Evolutionary conservation across 2,329 filamentous ascomycete genomes (phyloP), one percentile per base, ranked within the genome.

Genomic region (Tolypocladium endophyticum): DNA sequence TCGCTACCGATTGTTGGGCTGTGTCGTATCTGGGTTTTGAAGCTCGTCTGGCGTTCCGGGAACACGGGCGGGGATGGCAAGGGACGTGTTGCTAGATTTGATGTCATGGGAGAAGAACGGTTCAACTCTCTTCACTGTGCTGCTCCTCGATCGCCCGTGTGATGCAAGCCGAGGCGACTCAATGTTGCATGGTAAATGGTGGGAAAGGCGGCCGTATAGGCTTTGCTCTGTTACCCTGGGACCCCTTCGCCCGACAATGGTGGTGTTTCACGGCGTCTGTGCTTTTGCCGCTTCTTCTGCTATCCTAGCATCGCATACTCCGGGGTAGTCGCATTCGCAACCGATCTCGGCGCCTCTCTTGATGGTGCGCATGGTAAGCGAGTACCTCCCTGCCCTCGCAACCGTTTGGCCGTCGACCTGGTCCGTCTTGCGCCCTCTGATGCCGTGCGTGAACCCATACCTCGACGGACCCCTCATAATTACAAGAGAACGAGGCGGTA

Each of bases 1-100:
- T 28, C 50, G 59, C 58, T 8, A 30, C 36, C 50, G 4, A 11
- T 16, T 35, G 30, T 23, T 16, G 20, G 30, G 20, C 20, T 14
- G 20, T 6, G 50, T 33, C 30, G 30, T 23, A 23, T 54, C 50
- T 58, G 58, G 47, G 43, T 62, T 55, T 64, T 66, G 60, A 64
- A 61, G 43, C 59, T 55, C 63, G 64, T 62, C 60, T 60, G 72
- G 72, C 72, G 71, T 74, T 73, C 62, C 62, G 65, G 69, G 61
- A 62, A 59, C 36, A 56, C n/a, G 50, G 18, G 56, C n/a, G 55
- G 30, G 16, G 33, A 25, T 28, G 36, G 53, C 16, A 47, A 39
- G 30, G 38, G 36, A 35, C 18, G 36, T 59, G 50, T n/a, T 28
- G 23, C 18, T 54, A 25, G 50, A 45, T 50, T 50, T 55, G 6